Base-by-base conservation (phyloP, 2,329 filamentous ascomycete species). In the Hymenoscyphus occultus region DNA sequence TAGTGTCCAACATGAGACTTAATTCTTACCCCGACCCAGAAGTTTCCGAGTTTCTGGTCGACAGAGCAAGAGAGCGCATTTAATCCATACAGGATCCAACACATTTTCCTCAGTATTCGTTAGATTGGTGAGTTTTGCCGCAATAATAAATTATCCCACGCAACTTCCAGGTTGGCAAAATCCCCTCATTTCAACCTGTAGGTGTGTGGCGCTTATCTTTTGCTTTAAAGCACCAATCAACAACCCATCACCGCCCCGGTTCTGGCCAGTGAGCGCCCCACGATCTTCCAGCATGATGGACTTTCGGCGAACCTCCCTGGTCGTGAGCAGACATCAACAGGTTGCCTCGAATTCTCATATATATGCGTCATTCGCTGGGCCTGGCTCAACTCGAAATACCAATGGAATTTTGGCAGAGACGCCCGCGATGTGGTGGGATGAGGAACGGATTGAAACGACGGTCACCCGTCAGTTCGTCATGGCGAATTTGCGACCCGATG, bases 391-490 rank as follows among this genome's bases (percentile, higher is more conserved):
- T 45, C 67, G 65, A n/a, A 69, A 65, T 59, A 51, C 67, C n/a
- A 70, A 73, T 74, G 73, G 69, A 65, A 67, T 69, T 67, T 61
- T 72, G 31, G 66, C 67, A 45, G 73, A 74, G 59, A 65, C 66
- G 9, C 64, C 67, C 48, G 73, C 67, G 60, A 79, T 86, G 76
- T 92, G 89, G 89, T 93, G 89, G 89, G 88, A 90, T 74, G 81
- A 86, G 64, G 83, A 87, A 69, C 83, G 82, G 67, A 91, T 93
- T 74, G 84, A 90, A 72, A 80, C 83, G 63, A 90, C 87, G 65
- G 87, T 92, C 71, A 91, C 87, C 64, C 81, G 85, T 68, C 80
- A 86, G 65, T 92, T 88, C 73, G 85, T 92, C 67, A 82, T 83
- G 60, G 85, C 85, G 51, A 84, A 90, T 65, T 80, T 93, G 54